Base-by-base conservation (phyloP, 176 grass and related monocot species). In the Oryza meyeriana region DNA sequence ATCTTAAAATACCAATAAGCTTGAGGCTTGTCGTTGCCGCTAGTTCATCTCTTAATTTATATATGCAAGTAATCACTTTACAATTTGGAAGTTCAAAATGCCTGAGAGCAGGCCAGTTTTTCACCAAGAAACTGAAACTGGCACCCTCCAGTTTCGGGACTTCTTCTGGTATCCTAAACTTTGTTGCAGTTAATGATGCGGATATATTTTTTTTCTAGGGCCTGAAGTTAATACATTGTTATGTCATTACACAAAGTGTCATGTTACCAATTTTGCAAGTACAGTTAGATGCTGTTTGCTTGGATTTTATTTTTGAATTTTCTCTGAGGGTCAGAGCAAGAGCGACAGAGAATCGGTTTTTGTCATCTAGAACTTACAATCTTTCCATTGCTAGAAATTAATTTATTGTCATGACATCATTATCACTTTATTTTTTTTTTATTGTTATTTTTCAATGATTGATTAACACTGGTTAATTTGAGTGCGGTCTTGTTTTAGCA, bases 221-320 rank as follows among this genome's bases (percentile, higher is more conserved):
- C 16, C 47, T 75, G 20, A 10, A 20, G 48, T 55, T 75, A n/a
- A n/a, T n/a, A n/a, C n/a, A n/a, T n/a, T n/a, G n/a, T n/a, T 6
- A 33, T 75, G 3, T 22, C 5, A 34, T 35, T 74, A 52, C 29
- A 33, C 16, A 33, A 52, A 50, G 13, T 71, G 5, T 42, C 9
- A 57, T 9, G 17, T 52, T 74, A 10, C 22, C 17, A 52, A 20
- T 0, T 74, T 20, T 41, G 22, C 72, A 75, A 58, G 48, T 57
- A 48, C 10, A 57, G 34, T 24, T 55, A 75, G 34, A 38, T 74
- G 3, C n/a, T n/a, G n/a, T 30, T 78, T 78, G 8, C 75, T 64
- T 45, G 26, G 25, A 78, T 78, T 78, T 64, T 79, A 27, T 79
- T 30, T 27, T 70, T 25, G 13, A 57, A 39, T 31, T 18, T 70